A percentile compares a stretch with the other conserved stretches of the same genome.
These are phyloP conservation scores for Anisogramma anomala DNA, from an alignment of 2,329 filamentous ascomycete genomes.

Conservation along the genomic window DNA sequence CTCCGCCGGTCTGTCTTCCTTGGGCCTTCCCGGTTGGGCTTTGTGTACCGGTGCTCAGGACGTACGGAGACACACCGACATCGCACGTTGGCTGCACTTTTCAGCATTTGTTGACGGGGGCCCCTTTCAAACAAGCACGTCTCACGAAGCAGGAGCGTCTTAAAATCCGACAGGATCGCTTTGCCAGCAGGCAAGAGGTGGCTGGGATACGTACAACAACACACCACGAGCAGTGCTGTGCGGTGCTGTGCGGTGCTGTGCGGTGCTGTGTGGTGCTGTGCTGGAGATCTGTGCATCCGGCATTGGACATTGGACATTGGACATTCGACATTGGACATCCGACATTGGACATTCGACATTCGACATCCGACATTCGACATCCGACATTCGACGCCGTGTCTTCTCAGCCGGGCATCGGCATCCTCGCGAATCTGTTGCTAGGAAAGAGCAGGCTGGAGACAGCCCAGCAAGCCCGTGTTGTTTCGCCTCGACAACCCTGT, in stretches of 20 bases:
- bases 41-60: constrained; percentile 1
- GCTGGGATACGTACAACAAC: constrained; percentile 1
- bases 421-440: constrained; percentile 3
- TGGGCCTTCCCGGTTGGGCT: neutral
- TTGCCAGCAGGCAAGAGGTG: neutral
- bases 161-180: constrained; percentile 5
- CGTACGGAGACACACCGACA: neutral
- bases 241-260: too few species aligned
- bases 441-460: constrained; percentile 11
- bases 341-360: too few species aligned
- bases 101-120: constrained; percentile 1
- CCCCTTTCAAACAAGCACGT: constrained; percentile 12
- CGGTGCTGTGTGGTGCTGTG: too few species aligned
- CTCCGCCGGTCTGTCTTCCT: neutral
- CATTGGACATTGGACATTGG: too few species aligned
- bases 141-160: constrained; percentile 12
- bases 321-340: too few species aligned
- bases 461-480: constrained; percentile 6
- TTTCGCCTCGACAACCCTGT: constrained; percentile 12
- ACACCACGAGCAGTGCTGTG: neutral
- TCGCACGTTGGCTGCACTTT: constrained; percentile 1
- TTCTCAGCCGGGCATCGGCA: constrained; percentile 5
- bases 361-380: too few species aligned
- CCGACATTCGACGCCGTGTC: constrained; percentile 10
- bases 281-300: too few species aligned